These are phyloP conservation scores for Colletotrichum eleusines DNA, from an alignment of 2,329 filamentous ascomycete genomes.

Conservation along the genomic window DNA sequence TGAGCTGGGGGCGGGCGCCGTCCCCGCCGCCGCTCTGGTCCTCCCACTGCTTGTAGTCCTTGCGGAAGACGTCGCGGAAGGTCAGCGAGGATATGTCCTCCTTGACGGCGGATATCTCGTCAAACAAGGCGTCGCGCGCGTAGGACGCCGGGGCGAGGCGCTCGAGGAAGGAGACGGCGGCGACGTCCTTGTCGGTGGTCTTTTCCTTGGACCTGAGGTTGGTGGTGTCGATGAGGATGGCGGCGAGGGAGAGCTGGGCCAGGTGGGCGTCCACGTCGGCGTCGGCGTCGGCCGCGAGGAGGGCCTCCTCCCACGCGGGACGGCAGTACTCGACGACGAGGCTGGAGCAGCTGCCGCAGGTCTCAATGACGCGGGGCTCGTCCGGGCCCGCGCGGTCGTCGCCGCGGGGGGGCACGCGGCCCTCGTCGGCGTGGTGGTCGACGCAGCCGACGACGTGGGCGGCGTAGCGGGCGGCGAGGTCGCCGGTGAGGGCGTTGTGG, in stretches of 20 bases:
- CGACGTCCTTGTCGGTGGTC: slow-evolving; percentile 71
- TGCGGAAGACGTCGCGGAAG: slow-evolving; percentile 77
- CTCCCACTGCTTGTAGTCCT: slow-evolving; percentile 88
- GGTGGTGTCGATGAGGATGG: slow-evolving; percentile 79
- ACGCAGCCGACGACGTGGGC: slow-evolving; percentile 72
- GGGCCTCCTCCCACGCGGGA: slow-evolving; percentile 70
- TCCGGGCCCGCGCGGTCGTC: slow-evolving; percentile 52
- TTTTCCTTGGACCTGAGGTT: slow-evolving; percentile 74
- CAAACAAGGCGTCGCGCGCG: slow-evolving; percentile 67
- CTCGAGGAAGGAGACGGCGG: slow-evolving; percentile 71
- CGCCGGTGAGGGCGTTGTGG: slow-evolving; percentile 79
- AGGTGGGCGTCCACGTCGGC: slow-evolving; percentile 66
- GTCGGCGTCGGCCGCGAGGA: slow-evolving; percentile 49
- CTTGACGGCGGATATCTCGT: slow-evolving; percentile 73
- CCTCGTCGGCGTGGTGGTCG: slow-evolving; percentile 85
- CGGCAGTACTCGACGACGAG: slow-evolving; percentile 73
- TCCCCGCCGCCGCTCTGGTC: slow-evolving; percentile 57
- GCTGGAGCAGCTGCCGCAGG: slow-evolving; percentile 79
- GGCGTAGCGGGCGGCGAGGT: slow-evolving; percentile 66
- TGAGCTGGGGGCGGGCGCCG: slow-evolving; percentile 45
- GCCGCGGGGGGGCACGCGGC: slow-evolving; percentile 59
- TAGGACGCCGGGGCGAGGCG: slow-evolving; percentile 54
- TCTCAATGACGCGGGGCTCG: slow-evolving; percentile 71
- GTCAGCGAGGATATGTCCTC: slow-evolving; percentile 72
- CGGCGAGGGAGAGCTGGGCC: slow-evolving; percentile 75